Evolutionary conservation across 805 yeast species (phyloP), one percentile per base, ranked within the genome.

Genomic region (Wickerhamomyces rabaulensis): DNA sequence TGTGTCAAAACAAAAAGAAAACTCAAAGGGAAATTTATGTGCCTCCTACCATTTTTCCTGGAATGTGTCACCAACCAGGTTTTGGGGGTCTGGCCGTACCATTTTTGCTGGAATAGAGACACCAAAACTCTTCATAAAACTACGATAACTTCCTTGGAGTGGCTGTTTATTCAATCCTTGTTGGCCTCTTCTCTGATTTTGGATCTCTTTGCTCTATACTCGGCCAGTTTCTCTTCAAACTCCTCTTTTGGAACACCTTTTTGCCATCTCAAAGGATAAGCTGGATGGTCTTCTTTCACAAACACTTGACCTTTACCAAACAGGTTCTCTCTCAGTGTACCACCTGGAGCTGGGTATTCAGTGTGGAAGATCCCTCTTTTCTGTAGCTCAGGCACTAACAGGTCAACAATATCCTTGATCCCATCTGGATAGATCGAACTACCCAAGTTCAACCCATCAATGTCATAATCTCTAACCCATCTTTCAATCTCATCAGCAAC

Each of bases 371-470:
- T 57, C 3, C 71, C 73, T 40, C 69, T 58, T 17, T 45, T 47
- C 48, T 64, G 63, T 41, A 70, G 55, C 39, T 64, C 74, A 9
- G 75, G 75, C 16, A 70, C n/a, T 36, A 71, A 54, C 20, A 54
- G 50, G 17, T 70, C 67, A 20, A 69, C 67, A 20, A 71, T 50
- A 19, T 72, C 74, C 49, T 70, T 70, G 47, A 64, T 67, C 13
- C 66, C 51, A 9, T 64, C 68, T 25, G 76, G 76, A 12, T 57
- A 50, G 13, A 64, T 53, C 3, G 71, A 63, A 50, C 68, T 64
- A 3, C 68, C 66, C 40, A 72, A 59, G 44, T 72, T 72, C 52
- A 73, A 71, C 3, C 49, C 49, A 39, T 46, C 49, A 39, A 46
- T 19, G 20, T 42, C 49, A 17, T 42, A 37, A 3, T 37, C 40